Evolutionary conservation across 306 rosid genomes (phyloP), one percentile per base, ranked within the genome.

Genomic region (Abrus precatorius): DNA sequence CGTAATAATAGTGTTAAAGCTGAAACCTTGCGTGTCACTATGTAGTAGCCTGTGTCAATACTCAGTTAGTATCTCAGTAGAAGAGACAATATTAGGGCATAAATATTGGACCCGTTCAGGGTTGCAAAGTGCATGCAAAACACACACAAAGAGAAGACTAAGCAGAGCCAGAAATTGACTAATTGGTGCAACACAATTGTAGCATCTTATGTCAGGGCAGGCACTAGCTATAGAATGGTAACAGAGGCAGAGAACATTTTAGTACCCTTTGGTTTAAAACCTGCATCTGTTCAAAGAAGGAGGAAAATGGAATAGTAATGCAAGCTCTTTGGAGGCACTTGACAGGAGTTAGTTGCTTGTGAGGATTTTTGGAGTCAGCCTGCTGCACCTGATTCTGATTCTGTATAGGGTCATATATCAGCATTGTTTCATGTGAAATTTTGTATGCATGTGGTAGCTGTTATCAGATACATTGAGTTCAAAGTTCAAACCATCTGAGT

Each of bases 331-430:
- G n/a, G 7, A 10, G 49, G 41, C 56, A 49, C 28, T 29, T 65
- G 75, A 32, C 74, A 74, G 64, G 10, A 76, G 55, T 74, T 74
- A 34, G 69, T 81, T 81, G 84, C 60, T 14, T 64, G 33, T 71
- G 69, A 80, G 68, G 75, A 53, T 73, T 41, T 75, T 52, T 14
- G 11, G 49, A 14, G 20, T 43, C 38, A 20, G 54, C 29, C 62
- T 81, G 74, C 62, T 81, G 74, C 49, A 38, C 68, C n/a, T 43
- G 47, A 43, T 14, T 32, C 41, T 71, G 44, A 29, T 14, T 50
- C 41, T 40, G 56, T 68, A 29, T 14, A 20, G 48, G 13, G 7
- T 32, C 43, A 30, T 34, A 38, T 56, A 44, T 41, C 48, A 44
- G 60, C 82, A 29, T 41, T 55, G 57, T 78, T 77, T 55, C 40